Evolutionary conservation across 2,329 filamentous ascomycete genomes (phyloP), one percentile per base, ranked within the genome.

Genomic region (Trichoderma koningii): DNA sequence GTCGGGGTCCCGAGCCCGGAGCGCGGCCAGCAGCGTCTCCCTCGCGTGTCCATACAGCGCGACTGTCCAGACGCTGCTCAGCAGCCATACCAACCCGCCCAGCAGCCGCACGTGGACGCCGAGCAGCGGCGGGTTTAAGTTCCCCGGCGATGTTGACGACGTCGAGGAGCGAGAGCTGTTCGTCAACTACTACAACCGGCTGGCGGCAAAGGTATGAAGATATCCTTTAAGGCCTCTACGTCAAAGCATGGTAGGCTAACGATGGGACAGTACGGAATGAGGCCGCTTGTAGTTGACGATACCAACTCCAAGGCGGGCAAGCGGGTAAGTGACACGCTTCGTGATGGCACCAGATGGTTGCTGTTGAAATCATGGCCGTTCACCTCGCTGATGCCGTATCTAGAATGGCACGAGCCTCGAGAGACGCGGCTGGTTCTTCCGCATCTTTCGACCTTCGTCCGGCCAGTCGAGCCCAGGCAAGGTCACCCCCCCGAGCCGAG

Each of bases 51-150:
- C 74, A 1, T 73, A 73, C 48, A 71, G 68, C 53, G 65, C 69
- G 12, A 71, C 70, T 15, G 47, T 72, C 14, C 72, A 74, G 42
- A 71, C 71, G 60, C 57, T 70, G 12, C 42, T 71, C 15, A 66
- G 64, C 26, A 66, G 66, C 19, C 15, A 41, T 19, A 63, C 68
- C 21, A 72, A 68, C 26, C 69, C 76, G 56, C 74, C 72, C 60
- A 82, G 77, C 68, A 86, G 82, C 71, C 81, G 79, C 48, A 87
- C 83, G 3, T 88, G 86, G 86, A 82, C 83, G 0, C 83, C 83
- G 19, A 84, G 82, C 48, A 85, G 81, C 64, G 82, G 81, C 45
- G 83, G 83, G 38, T 69, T 79, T 19, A 81, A 78, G 2, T 71
- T 80, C 17, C 71, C 81, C 38, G 80, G 78, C 21, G 83, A 86